Evolutionary conservation across 2,329 filamentous ascomycete genomes (phyloP), one percentile per base, ranked within the genome.

Genomic region (Rutstroemia sp.): DNA sequence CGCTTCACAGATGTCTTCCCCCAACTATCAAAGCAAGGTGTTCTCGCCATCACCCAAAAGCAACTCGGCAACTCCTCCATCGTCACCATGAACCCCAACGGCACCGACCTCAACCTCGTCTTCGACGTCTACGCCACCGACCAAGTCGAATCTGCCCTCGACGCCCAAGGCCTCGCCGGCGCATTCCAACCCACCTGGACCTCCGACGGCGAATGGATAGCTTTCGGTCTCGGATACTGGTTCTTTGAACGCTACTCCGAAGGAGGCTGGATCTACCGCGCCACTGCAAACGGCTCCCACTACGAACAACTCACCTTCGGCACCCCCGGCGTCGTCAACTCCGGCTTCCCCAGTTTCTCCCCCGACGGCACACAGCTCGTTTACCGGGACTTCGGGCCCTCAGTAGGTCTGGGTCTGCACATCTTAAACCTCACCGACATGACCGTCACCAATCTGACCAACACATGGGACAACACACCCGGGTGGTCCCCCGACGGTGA

Each of bases 1-100:
- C 69, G 71, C 19, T 73, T 73, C 65, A 73, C 68, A 46, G 73
- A 75, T 52, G 71, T 75, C 3, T 75, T 75, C 62, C 73, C 73
- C 48, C 57, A 56, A 45, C 51, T 57, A 54, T 60, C 47, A 60
- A 67, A 37, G 10, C 57, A 60, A 44, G 57, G 58, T n/a, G 63
- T 58, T 1, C 61, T 73, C 0, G 70, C 66, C 12, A 68, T 71
- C 17, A 75, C 73, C 0, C 64, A 71, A 56, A 74, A 73, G 57
- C 70, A 74, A 56, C 65, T 73, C 1, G 72, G 71, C 12, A 73
- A 73, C 54, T 69, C 69, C 2, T 73, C 71, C 9, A 64, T 75
- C 30, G 64, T 72, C 3, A 66, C 65, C 1, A 67, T 68, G 62
- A 70, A 52, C 23, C 25, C 50, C 7, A 30, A 52, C 21, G 50